phyloP scores from a whole-genome alignment of 2,329 filamentous ascomycete genomes.

The Xylariaceae sp. region DNA sequence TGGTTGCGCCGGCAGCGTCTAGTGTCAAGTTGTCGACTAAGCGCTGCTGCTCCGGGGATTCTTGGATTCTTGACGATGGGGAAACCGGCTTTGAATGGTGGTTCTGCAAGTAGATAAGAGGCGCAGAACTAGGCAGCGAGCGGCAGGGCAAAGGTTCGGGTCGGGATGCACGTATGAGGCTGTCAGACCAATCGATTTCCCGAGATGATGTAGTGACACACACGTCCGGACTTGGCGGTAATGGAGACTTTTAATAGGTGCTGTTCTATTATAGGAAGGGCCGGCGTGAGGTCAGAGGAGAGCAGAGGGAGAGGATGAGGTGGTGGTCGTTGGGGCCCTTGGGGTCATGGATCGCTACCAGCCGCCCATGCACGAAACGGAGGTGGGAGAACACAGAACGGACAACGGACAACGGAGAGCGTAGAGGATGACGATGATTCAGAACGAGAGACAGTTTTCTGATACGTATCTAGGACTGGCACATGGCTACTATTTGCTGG shows the following conservation, averaged over 20 bases:
- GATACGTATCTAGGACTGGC: too few species aligned
- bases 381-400: too few species aligned
- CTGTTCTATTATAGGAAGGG: neutral
- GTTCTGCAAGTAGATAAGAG: conserved; percentile 2
- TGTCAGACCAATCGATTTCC: conserved; percentile 14
- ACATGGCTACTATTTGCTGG: too few species aligned
- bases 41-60: neutral
- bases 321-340: too few species aligned
- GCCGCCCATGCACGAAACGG: too few species aligned
- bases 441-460: too few species aligned
- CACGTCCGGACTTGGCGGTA: conserved; percentile 6
- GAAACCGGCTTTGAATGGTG: neutral
- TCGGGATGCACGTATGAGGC: conserved; percentile 5
- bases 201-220: conserved; percentile 9
- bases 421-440: too few species aligned
- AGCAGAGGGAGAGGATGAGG: too few species aligned
- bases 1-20: conserved; percentile 4
- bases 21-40: neutral
- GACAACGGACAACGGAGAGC: too few species aligned
- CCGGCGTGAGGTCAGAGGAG: neutral
- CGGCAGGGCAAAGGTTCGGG: conserved; percentile 4
- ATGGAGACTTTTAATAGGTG: neutral
- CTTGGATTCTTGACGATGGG: neutral
- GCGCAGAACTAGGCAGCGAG: conserved; percentile 4
- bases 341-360: neutral